Base-by-base conservation (phyloP, 805 yeast species). In the Blastobotrys americana region DNA sequence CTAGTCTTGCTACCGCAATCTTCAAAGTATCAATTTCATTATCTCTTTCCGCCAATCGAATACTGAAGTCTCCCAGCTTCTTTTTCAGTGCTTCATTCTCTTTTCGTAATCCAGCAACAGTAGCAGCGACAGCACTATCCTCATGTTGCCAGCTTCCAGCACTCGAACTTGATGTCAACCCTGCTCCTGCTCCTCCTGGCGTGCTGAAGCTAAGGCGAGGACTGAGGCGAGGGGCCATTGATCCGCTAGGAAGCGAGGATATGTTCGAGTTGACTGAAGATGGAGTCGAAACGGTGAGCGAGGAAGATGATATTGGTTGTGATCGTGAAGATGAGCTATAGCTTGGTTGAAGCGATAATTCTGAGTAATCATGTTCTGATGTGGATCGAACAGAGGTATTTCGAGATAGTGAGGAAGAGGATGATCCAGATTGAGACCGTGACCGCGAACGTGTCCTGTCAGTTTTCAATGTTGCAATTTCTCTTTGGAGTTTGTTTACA, bases 401-500 rank as follows among this genome's bases (percentile, higher is more conserved):
- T 13, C 60, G 46, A 31, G 64, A 59, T 16, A 51, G 49, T 17
- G 60, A 48, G 8, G 31, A 25, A 8, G 31, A 8, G 34, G 64
- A 60, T 13, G 59, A 51, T 4, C 60, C 55, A 9, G 60, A 55
- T 20, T 54, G 55, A 3, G 62, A 53, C 37, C 56, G 57, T 13
- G 60, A 51, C 33, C 60, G 44, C 20, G 55, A 46, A 33, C 61
- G 46, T 23, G 77, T 52, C 36, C 58, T 53, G 37, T 80, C 85
- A 15, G 74, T 76, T 51, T 72, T 74, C 48, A 82, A 60, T 4
- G 52, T 46, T 20, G 67, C 68, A 28, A 82, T 80, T 56, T 82
- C 86, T 43, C 74, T 72, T 77, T 80, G 80, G 35, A 82, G 64
- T 58, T 72, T 74, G 55, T 81, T 64, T 16, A 82, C 88, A 19